Evolutionary conservation across 768 basidiomycete species (phyloP), one percentile per base, ranked within the genome.

Genomic region (Cyclocybe aegerita): DNA sequence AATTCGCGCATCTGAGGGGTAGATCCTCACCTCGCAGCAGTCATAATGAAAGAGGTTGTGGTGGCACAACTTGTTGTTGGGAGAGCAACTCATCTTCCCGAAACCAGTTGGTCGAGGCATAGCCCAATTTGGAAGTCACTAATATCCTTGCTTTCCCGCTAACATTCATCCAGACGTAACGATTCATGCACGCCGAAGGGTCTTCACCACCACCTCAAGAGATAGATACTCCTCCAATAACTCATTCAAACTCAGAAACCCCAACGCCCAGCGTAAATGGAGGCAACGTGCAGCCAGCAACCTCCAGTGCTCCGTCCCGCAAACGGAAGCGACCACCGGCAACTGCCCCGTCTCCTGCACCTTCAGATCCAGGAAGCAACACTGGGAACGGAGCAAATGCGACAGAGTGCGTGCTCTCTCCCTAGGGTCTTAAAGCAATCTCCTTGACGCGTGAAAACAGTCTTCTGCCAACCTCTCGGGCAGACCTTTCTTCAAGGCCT

Each of bases 401-500:
- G 17, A 61, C 73, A 62, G 74, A 75, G 74, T 76, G 29, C 48
- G 69, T 62, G 8, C 35, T 58, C 15, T 38, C 11, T 17, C 50
- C 3, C 43, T 41, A 39, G 36, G 0, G 9, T 7, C 38, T 15
- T 37, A 35, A 15, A 49, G 14, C 29, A 23, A 10, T 30, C 7
- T 32, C 40, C 49, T 55, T 61, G 36, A 59, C 9, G 53, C 43
- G 48, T 46, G 48, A 30, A 39, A 54, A 34, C 52, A 79, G 73
- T 56, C 71, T 88, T 53, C 78, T 88, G 46, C 77, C 81, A 11
- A 60, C 62, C 11, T 79, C 81, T 9, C 83, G 84, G 30, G 78
- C 83, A 53, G 86, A 90, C 66, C 78, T 90, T 54, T 80, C 81
- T 43, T 78, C 82, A 4, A 78, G 88, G 17, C 85, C 85, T 1